Evolutionary conservation across 2,329 filamentous ascomycete genomes (phyloP).

Genomic region (Sordariomycetes sp.): DNA sequence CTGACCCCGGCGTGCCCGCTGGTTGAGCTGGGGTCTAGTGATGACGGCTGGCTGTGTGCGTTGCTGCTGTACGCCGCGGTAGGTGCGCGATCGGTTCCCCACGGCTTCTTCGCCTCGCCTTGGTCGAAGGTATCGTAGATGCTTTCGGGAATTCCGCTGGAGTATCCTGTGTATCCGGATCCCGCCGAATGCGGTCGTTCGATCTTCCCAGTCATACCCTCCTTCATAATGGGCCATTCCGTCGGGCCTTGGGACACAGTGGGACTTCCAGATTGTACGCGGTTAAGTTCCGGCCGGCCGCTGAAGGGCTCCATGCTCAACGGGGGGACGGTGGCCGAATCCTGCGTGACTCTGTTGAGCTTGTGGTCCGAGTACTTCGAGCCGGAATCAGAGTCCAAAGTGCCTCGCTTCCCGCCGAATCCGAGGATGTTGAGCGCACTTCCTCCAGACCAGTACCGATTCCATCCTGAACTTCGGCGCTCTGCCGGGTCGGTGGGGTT

Average conservation of each 20-base stretch:
- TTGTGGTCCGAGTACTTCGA: slow-evolving; percentile 39
- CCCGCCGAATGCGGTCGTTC: slow-evolving; percentile 39
- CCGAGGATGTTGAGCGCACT: slow-evolving; percentile 57
- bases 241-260: slow-evolving; percentile 49
- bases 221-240: slow-evolving; percentile 36
- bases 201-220: slow-evolving; percentile 51
- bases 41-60: slow-evolving; percentile 23
- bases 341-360: slow-evolving; percentile 42
- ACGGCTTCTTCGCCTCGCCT: slow-evolving; percentile 29
- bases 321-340: slow-evolving; percentile 61
- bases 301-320: slow-evolving; percentile 45
- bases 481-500: slow-evolving; percentile 14
- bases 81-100: slow-evolving; percentile 37
- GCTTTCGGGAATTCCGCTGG: slow-evolving; percentile 56
- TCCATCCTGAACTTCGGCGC: slow-evolving; percentile 63
- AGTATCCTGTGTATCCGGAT: slow-evolving; percentile 43
- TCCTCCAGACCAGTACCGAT: slow-evolving; percentile 66
- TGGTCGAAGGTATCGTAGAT: slow-evolving; percentile 47
- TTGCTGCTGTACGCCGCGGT: slow-evolving; percentile 37
- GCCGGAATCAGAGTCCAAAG: slow-evolving; percentile 42
- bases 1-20: slow-evolving; percentile 23
- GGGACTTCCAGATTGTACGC: slow-evolving; percentile 59
- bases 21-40: slow-evolving; percentile 12
- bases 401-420: slow-evolving; percentile 40
- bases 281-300: slow-evolving; percentile 49